Base-by-base conservation (phyloP, 1,139 yeast genomes). In the Kluyveromyces marxianus region DNA sequence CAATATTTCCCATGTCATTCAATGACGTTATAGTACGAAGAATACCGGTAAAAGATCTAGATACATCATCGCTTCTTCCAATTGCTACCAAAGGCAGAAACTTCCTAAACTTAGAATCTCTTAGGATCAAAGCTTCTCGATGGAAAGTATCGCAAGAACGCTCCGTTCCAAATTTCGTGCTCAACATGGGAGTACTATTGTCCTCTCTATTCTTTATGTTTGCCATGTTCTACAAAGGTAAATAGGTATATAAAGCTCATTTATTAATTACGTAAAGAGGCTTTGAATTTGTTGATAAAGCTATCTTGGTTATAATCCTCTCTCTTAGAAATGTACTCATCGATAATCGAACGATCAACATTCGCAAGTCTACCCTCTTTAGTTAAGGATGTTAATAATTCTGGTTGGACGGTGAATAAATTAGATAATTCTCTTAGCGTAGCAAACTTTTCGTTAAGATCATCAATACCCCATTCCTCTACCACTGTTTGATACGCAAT, bases 351-450 rank as follows among this genome's bases (percentile, higher is more conserved):
- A 3, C 85, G 82, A 59, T 83, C 83, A 60, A 90, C 72, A 47
- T 72, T 75, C 1, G 83, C 81, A 53, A 90, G 70, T 56, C 81
- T 86, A 2, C 96, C 95, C 56, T 89, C 96, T 39, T 84, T 79
- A 2, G 90, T 79, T 59, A 90, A 74, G 1, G 95, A 85, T 52
- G 81, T 81, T 50, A 90, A 71, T 56, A 87, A 76, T 44, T 77
- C 81, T 1, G 83, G 79, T 59, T 83, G 89, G 10, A 87, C 95
- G 0, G 95, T 84, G 62, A 83, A 90, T 53, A 90, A 69, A 58
- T 87, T 88, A 35, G 94, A 90, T 50, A 90, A 78, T 54, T 89
- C 96, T 59, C 88, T 81, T 52, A 90, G 68, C 7, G 88, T 71
- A 43, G 78, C 79, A 67, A 85, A 88, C 46, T 77, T 76, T 37